Evolutionary conservation across 805 yeast species (phyloP).

Genomic region (Pichia kluyveri): DNA sequence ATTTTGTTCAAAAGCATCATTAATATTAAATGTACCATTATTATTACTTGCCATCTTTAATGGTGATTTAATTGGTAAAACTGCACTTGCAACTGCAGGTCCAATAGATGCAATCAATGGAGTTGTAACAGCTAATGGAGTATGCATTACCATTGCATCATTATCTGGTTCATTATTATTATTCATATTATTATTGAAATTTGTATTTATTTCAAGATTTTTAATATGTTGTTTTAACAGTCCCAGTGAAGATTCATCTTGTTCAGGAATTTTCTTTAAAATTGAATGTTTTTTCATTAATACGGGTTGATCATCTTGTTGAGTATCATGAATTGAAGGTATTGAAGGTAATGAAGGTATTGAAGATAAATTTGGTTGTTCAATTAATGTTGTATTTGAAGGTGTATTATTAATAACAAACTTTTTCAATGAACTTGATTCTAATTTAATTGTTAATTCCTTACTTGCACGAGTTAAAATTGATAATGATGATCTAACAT

Average conservation of each 20-base stretch:
- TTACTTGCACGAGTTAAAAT: slow-evolving; percentile 80
- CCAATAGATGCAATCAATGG: slow-evolving; percentile 29
- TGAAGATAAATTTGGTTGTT: slow-evolving; percentile 28
- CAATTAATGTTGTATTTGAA: slow-evolving; percentile 13
- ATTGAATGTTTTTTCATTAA: background rate
- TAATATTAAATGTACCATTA: background rate
- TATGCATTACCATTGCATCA: background rate
- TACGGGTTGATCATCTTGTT: background rate
- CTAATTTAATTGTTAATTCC: slow-evolving; percentile 82
- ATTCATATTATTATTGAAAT: too few relatives aligned
- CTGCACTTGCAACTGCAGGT: slow-evolving; percentile 26
- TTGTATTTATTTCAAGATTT: slow-evolving; percentile 8
- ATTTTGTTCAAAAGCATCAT: background rate
- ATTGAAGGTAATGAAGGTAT: slow-evolving; percentile 17
- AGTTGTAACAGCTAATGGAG: slow-evolving; percentile 24
- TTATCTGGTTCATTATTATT: background rate
- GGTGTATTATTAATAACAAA: slow-evolving; percentile 17
- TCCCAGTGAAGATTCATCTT: slow-evolving; percentile 4
- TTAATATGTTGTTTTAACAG: slow-evolving; percentile 18
- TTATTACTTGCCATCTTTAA: slow-evolving; percentile 6
- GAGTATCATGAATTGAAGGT: background rate
- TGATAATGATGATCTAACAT: slow-evolving; percentile 71
- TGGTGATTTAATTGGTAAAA: slow-evolving; percentile 25
- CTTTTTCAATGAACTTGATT: slow-evolving; percentile 43
- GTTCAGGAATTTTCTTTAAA: slow-evolving; percentile 9